Evolutionary conservation across 2,329 filamentous ascomycete species (phyloP), one percentile per base, ranked within the genome.

Genomic region (Scedosporium boydii): DNA sequence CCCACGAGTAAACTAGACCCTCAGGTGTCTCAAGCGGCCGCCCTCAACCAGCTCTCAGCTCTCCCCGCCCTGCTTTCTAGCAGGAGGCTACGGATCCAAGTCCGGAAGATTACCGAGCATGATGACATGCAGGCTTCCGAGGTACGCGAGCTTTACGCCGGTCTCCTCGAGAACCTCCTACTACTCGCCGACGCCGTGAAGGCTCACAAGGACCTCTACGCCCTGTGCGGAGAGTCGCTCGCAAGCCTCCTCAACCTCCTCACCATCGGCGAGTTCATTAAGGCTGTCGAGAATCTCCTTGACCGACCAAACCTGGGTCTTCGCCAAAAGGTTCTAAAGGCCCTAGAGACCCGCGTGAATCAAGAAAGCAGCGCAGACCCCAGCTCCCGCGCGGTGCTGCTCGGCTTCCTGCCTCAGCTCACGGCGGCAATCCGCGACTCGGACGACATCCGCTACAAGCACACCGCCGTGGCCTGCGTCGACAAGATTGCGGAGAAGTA

Each of bases 401-500:
- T 96, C 42, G 83, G 86, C 10, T 95, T 97, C 79, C 72, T 96
- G 66, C 87, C 90, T 10, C 88, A 88, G 67, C 81, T 96, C 65
- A 90, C 90, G 18, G 81, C 83, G 21, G 89, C 96, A 56, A 85
- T 99, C 64, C 80, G 87, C 62, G 83, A 88, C 59, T 88, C 89
- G 6, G 78, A 82, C 38, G 87, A 95, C 67, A 83, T 88, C 61
- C 81, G 86, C 29, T 88, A 95, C 72, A 92, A 93, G 75, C 88
- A 92, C 69, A 91, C 90, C 10, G 90, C 93, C 1, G 87, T 99
- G 65, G 87, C 87, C 42, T 98, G 93, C 68, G 88, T 98, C 55
- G 93, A 97, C 75, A 90, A 91, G 73, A 96, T 99, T 65, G 85
- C 90, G 2, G 93, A 97, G 75, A 93, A 93, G 73, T 98, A 96